A percentile compares a stretch with the other conserved stretches of the same genome.
Conservation (phyloP, 768 basidiomycete species). For the Macrolepiota dolichaula region DNA sequence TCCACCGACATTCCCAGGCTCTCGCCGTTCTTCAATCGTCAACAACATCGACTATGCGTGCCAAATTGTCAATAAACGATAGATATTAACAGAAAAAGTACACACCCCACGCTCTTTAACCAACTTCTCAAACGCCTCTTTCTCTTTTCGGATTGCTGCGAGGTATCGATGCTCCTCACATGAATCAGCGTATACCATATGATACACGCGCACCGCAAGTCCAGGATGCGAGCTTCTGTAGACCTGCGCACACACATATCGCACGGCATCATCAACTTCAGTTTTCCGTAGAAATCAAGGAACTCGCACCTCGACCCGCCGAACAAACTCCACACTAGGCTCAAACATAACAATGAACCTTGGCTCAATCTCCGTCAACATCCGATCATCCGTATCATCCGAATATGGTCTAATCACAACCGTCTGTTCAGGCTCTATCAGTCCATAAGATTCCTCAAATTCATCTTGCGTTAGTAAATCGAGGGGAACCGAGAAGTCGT, state of each 20-base stretch:
- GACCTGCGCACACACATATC: slow-evolving; percentile 43
- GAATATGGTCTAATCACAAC: slow-evolving; percentile 86
- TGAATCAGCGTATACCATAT: slow-evolving; percentile 91
- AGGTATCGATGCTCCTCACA: slow-evolving; percentile 97
- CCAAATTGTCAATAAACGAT: background rate
- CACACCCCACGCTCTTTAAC: slow-evolving; percentile 90
- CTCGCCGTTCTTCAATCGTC: slow-evolving; percentile 66
- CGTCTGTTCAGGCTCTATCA: slow-evolving; percentile 74
- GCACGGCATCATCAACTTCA: background rate
- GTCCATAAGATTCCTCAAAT: slow-evolving; percentile 77
- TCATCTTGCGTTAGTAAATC: slow-evolving; percentile 33
- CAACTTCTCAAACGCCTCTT: slow-evolving; percentile 88
- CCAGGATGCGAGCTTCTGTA: slow-evolving; percentile 85
- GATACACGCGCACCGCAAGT: slow-evolving; percentile 84
- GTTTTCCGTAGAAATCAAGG: background rate
- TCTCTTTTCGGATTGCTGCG: slow-evolving; percentile 83
- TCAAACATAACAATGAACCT: slow-evolving; percentile 96
- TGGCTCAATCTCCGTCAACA: slow-evolving; percentile 84
- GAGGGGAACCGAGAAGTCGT: slow-evolving; percentile 23
- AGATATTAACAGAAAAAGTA: slow-evolving; percentile 12
- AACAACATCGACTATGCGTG: slow-evolving; percentile 77
- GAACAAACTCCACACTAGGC: slow-evolving; percentile 88
- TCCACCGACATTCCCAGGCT: slow-evolving; percentile 28
- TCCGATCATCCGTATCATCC: slow-evolving; percentile 88
- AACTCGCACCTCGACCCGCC: slow-evolving; percentile 77